Evolutionary conservation across 1,284 basidiomycete genomes (phyloP).

Genomic region (Apiotrichum sp.): DNA sequence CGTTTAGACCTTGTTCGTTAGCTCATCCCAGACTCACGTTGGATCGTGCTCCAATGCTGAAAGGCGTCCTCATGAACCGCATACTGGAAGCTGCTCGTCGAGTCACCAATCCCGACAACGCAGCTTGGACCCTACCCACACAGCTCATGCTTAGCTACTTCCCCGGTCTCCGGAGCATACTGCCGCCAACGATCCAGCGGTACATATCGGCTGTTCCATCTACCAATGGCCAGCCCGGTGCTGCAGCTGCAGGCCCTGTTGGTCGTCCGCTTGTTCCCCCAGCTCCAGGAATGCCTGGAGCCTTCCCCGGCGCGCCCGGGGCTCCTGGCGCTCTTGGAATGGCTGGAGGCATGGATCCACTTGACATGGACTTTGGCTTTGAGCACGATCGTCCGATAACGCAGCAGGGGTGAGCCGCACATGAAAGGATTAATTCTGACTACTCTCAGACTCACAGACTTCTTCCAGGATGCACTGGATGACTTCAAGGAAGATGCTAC

Average conservation of each 20-base stretch:
- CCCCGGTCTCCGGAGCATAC: neutral
- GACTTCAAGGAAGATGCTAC: constrained; percentile 34
- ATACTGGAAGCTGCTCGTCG: neutral
- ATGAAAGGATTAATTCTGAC: neutral
- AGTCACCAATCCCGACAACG: neutral
- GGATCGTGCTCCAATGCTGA: neutral
- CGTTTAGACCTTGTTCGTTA: no score
- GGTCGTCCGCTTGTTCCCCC: no score
- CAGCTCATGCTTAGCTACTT: neutral
- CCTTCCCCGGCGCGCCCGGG: neutral
- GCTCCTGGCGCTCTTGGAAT: neutral
- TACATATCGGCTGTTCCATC: neutral
- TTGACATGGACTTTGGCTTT: constrained; percentile 7
- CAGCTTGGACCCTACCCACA: neutral
- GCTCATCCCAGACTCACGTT: neutral
- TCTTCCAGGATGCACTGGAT: constrained; percentile 31
- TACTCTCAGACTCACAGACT: constrained; percentile 26
- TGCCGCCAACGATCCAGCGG: neutral
- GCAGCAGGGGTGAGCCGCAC: constrained; percentile 17
- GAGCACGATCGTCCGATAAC: constrained; percentile 15
- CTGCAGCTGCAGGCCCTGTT: neutral
- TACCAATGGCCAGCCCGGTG: neutral
- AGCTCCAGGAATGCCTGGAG: neutral
- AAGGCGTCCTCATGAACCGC: neutral
- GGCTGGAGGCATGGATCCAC: neutral